phyloP scores from a whole-genome alignment of 495 filamentous ascomycete genomes.

The Chaetomium tenue region DNA sequence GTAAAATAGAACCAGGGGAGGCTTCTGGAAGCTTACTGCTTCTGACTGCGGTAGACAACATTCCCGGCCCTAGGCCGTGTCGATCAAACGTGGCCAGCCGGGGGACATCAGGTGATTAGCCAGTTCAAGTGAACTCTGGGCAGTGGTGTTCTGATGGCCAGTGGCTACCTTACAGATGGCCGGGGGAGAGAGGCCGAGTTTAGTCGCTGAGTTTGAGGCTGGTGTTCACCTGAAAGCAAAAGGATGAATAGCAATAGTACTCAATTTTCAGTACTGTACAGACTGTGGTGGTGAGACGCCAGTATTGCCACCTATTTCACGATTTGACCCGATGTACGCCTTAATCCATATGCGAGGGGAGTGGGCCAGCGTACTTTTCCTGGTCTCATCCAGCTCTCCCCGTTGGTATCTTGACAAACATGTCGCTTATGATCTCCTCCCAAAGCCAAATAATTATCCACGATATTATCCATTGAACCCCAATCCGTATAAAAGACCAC shows the following conservation, averaged over 20 bases:
- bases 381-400: not conserved
- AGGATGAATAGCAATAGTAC: not conserved
- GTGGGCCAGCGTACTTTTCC: not conserved
- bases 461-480: not conserved
- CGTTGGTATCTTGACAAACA: not conserved
- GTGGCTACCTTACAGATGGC: too few species aligned
- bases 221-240: too few species aligned
- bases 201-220: too few species aligned
- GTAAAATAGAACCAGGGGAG: slow-evolving; percentile 7
- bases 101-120: too few species aligned
- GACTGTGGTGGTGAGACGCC: not conserved
- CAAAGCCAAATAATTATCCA: not conserved
- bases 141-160: too few species aligned
- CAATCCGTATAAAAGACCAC: not conserved
- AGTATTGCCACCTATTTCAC: not conserved
- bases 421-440: not conserved
- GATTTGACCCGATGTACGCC: not conserved
- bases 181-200: too few species aligned
- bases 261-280: not conserved
- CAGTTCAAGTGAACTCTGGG: too few species aligned
- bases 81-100: slow-evolving; percentile 20
- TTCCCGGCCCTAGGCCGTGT: slow-evolving; percentile 2
- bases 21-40: slow-evolving; percentile 16
- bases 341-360: not conserved
- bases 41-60: too few species aligned